Evolutionary conservation across 768 basidiomycete species (phyloP).

Genomic region (Cystobasidium tubakii): DNA sequence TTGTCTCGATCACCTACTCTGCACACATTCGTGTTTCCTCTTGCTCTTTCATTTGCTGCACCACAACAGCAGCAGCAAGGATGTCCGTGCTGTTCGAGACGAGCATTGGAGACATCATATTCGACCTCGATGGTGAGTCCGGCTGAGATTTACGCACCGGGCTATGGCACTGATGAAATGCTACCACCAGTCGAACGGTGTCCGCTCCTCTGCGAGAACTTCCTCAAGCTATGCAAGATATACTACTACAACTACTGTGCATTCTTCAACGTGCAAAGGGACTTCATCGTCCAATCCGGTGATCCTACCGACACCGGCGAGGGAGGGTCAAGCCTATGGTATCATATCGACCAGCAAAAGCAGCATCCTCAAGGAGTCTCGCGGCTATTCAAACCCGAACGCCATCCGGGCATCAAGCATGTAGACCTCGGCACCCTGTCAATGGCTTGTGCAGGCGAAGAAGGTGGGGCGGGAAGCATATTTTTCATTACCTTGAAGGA

Average conservation of each 20-base stretch:
- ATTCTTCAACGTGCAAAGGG: constrained; percentile 98
- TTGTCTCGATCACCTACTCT: neutral
- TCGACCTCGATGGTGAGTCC: constrained; percentile 35
- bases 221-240: constrained; percentile 92
- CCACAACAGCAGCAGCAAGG: neutral
- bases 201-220: constrained; percentile 88
- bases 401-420: constrained; percentile 72
- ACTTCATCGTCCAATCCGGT: constrained; percentile 93
- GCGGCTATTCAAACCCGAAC: constrained; percentile 39
- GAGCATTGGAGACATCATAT: constrained; percentile 86
- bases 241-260: constrained; percentile 96
- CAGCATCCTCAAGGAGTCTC: neutral
- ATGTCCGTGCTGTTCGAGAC: constrained; percentile 93
- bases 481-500: constrained; percentile 93
- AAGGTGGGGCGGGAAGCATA: constrained; percentile 63
- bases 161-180: no score
- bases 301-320: constrained; percentile 92
- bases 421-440: constrained; percentile 78
- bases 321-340: constrained; percentile 86
- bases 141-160: neutral
- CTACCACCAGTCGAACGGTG: constrained; percentile 61
- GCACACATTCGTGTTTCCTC: neutral
- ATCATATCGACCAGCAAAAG: constrained; percentile 59
- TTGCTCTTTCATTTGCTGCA: neutral
- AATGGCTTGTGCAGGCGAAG: constrained; percentile 87